Base-by-base conservation (phyloP, 805 yeast genomes). In the Starmerella bombi region DNA sequence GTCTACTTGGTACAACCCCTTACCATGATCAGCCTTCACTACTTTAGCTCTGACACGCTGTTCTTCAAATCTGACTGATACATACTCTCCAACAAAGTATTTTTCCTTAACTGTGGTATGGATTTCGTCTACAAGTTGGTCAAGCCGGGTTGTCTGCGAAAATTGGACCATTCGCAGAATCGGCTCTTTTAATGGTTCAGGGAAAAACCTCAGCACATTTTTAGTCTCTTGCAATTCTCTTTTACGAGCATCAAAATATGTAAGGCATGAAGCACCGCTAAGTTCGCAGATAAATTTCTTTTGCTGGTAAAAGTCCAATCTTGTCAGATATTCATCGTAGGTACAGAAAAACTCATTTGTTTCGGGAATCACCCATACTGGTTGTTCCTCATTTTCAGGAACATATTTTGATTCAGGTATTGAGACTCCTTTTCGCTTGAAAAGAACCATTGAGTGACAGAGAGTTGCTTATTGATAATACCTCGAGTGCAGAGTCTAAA, bases 281-380 rank as follows among this genome's bases (percentile, higher is more conserved):
- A 88, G 80, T 61, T 91, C 98, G 63, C 97, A 91, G 10, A 85
- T 91, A 61, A 91, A 91, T 58, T 83, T 81, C 50, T 75, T 75
- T 46, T 58, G 61, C 35, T 43, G 50, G 51, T 63, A 63, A 47
- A 60, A 63, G 48, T 63, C 66, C 52, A 62, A 48, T 10, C 62
- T 55, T 18, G 62, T 62, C 36, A 91, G 63, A 53, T 83, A 88
- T 8, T 77, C 84, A 40, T 79, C 82, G 58, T 91, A 88, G 5
- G 66, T 65, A 12, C 64, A 50, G 58, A 85, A 91, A 84, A 93
- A 88, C 64, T 88, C 98, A 39, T 77, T 77, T 1, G 97, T 91
- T 50, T 77, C 77, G 9, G 80, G 75, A 37, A 88, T 85, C 51
- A 65, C 67, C 83, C 85, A 91, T 2, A 85, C 93, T 38, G 75